Conservation (phyloP, 2,329 filamentous ascomycete species). For the Hypoxylon sp. region DNA sequence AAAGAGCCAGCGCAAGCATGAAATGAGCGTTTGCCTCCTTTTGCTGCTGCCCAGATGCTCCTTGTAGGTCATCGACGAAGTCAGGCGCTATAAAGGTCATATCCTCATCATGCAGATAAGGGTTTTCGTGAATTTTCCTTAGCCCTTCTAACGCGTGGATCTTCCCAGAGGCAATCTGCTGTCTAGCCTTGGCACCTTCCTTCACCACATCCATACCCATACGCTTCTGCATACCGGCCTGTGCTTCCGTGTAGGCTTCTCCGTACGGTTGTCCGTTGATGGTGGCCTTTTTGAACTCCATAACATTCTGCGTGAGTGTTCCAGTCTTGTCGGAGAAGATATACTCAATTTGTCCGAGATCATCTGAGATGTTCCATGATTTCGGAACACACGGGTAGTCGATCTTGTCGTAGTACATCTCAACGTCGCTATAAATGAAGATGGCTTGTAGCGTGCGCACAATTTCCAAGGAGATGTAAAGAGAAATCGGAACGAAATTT, state of each 20-base stretch:
- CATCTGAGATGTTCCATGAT: conserved; percentile 98
- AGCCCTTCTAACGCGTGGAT: conserved; percentile 75
- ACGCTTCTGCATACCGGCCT: conserved; percentile 94
- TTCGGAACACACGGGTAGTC: conserved; percentile 97
- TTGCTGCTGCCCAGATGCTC: conserved; percentile 79
- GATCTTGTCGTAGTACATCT: conserved; percentile 96
- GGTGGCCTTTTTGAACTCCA: conserved; percentile 99
- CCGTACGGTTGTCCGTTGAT: conserved; percentile 97
- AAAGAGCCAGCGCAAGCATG: conserved; percentile 94
- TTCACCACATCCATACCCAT: conserved; percentile 86
- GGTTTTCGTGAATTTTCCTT: conserved; percentile 83
- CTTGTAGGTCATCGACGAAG: conserved; percentile 83
- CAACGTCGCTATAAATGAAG: conserved; percentile 95
- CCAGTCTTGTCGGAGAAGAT: conserved; percentile 97
- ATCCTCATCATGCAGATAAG: conserved; percentile 87
- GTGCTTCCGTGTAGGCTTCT: conserved; percentile 96
- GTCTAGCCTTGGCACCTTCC: conserved; percentile 75
- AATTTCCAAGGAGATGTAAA: conserved; percentile 97
- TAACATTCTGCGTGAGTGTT: conserved; percentile 89
- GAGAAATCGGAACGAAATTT: conserved; percentile 97
- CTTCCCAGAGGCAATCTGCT: conserved; percentile 82
- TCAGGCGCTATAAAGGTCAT: conserved; percentile 93
- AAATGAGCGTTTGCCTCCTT: conserved; percentile 83
- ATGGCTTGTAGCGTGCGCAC: conserved; percentile 91
- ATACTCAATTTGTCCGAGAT: conserved; percentile 97